Conservation (phyloP, 75 land plant species). For the Sequoia sempervirens region DNA sequence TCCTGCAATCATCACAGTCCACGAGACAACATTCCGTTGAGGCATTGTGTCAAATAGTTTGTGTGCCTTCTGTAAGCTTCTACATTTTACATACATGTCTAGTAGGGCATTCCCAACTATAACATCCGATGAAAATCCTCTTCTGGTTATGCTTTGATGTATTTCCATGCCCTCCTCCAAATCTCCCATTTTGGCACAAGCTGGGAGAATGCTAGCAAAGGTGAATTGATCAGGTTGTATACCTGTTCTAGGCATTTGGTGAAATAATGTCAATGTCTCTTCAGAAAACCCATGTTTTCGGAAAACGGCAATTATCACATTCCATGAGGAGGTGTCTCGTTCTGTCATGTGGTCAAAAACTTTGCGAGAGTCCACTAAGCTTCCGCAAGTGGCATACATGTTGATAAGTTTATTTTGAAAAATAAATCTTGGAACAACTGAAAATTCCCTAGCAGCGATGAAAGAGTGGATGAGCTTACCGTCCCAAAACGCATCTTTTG, state of each 20-base stretch:
- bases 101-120: too few relatives aligned
- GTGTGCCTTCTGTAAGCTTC: too few relatives aligned
- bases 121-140: too few relatives aligned
- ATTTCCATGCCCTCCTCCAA: not conserved
- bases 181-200: not conserved
- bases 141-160: not conserved
- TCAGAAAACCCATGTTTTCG: not conserved
- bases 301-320: not conserved
- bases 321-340: not conserved
- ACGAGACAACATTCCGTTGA: too few relatives aligned
- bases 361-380: constrained; percentile 20
- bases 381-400: constrained; percentile 21
- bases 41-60: too few relatives aligned
- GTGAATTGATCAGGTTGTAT: not conserved
- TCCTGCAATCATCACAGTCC: too few relatives aligned
- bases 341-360: not conserved
- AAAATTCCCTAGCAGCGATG: too few relatives aligned
- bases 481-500: too few relatives aligned
- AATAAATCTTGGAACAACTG: too few relatives aligned
- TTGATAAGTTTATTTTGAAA: constrained; percentile 22
- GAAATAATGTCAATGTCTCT: not conserved
- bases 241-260: not conserved
- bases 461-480: too few relatives aligned
- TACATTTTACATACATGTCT: too few relatives aligned
- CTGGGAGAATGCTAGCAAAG: not conserved